phyloP scores from a whole-genome alignment of 495 filamentous ascomycete species.

The Aspergillus asperescens region DNA sequence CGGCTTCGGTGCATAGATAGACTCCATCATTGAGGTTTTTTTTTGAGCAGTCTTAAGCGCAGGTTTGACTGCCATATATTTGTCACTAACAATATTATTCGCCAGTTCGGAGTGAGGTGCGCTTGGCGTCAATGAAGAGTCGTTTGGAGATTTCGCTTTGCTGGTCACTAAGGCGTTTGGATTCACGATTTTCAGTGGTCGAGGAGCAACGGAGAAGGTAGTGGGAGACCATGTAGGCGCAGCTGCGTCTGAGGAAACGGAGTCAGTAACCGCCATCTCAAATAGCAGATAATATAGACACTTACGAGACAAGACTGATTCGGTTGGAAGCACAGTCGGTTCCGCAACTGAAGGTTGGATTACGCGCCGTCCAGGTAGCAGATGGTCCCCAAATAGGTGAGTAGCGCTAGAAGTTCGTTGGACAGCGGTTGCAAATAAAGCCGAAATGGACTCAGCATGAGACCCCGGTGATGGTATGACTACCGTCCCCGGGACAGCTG shows the following conservation, averaged over 20 bases:
- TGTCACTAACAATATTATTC: background rate
- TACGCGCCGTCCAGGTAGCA: conserved; percentile 17
- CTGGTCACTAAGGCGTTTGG: background rate
- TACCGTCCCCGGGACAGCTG: background rate
- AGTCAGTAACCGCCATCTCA: background rate
- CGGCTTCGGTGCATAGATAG: conserved; percentile 16
- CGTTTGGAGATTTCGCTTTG: background rate
- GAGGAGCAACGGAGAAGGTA: background rate
- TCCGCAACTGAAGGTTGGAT: background rate
- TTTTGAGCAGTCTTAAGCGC: background rate
- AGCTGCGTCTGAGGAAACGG: background rate
- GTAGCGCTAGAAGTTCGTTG: background rate
- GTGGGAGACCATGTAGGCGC: background rate
- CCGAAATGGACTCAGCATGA: background rate
- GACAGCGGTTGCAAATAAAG: background rate
- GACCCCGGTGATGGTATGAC: background rate
- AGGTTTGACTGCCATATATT: background rate
- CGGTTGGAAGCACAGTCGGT: no score
- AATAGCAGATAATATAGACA: background rate
- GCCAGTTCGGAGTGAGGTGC: background rate
- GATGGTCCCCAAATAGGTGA: conserved; percentile 20
- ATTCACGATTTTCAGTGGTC: background rate
- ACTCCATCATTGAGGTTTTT: conserved; percentile 10
- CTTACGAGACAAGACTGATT: conserved; percentile 1
- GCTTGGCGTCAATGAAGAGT: background rate